Evolutionary conservation across 2,329 filamentous ascomycete genomes (phyloP).

Genomic region (Didymella glomerata): DNA sequence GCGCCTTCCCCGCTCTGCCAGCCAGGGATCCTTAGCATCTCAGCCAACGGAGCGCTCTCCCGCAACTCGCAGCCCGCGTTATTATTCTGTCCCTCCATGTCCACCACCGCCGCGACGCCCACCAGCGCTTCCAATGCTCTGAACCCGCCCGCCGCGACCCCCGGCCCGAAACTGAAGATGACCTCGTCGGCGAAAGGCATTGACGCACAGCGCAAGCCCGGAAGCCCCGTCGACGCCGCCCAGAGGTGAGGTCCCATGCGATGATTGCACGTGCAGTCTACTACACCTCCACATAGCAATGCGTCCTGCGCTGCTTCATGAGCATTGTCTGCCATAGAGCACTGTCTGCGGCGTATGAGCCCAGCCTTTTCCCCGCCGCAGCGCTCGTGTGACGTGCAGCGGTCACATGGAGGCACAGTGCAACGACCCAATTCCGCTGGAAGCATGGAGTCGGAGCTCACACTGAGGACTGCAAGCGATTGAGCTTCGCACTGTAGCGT

Average conservation of each 20-base stretch:
- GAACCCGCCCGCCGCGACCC: conserved; percentile 47
- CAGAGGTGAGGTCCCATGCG: conserved; percentile 59
- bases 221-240: conserved; percentile 62
- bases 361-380: not conserved
- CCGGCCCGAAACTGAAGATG: conserved; percentile 58
- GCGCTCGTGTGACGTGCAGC: conserved; percentile 40
- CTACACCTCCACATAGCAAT: not conserved
- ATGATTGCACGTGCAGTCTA: not conserved
- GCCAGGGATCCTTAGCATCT: not conserved
- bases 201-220: conserved; percentile 64
- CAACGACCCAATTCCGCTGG: conserved; percentile 31
- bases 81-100: conserved; percentile 41
- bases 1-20: conserved; percentile 3
- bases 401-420: conserved; percentile 48
- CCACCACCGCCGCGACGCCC: conserved; percentile 34
- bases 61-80: conserved; percentile 17
- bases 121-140: conserved; percentile 48
- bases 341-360: no score
- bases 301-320: no score
- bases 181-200: conserved; percentile 59
- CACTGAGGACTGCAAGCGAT: not conserved
- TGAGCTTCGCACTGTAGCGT: not conserved
- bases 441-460: no score
- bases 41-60: conserved; percentile 21
- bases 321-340: no score